Evolutionary conservation across 768 basidiomycete species (phyloP), one percentile per base, ranked within the genome.

Genomic region (Suillus americanus): DNA sequence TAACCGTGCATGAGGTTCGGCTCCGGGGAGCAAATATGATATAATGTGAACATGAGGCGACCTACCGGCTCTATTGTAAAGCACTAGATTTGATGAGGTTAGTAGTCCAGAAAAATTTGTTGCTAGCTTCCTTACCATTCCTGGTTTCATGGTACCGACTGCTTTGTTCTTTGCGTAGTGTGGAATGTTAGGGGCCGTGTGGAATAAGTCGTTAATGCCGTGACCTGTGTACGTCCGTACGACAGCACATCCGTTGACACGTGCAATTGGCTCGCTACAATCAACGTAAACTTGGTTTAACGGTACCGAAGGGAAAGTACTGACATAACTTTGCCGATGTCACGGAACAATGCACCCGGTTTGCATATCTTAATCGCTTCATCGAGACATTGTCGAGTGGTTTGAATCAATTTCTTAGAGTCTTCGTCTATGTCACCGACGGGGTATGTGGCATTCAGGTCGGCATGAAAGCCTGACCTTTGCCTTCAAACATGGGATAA

Each of bases 151-250:
- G 6, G 89, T 86, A 28, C 96, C 96, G 3, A 94, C 82, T 48
- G 92, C 93, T 77, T 95, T 97, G 73, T 94, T 96, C 75, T 95
- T 95, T 25, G 93, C 94, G 69, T 97, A 97, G 78, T 97, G 96
- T 13, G 95, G 94, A 46, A 97, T 87, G 74, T 95, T 97, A 1
- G 96, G 96, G 0, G 88, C 71, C 64, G 79, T 79, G 74, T 97
- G 95, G 83, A 97, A 97, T 65, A 94, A 80, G 63, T 91, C 80
- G 75, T 97, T 89, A 72, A 95, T 85, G 43, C 95, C 95, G 73
- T 97, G 96, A 16, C 94, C 96, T 3, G 92, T 94, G 75, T 95
- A 99, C 35, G 89, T 89, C 71, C 94, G 87, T 40, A 99, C 95
- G 46, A 93, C 91, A n/a, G 92, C 85, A 78, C 94, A 99, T 6